A percentile compares a stretch with the other conserved stretches of the same genome.
Conservation (phyloP, 495 filamentous ascomycete genomes). For the Aspergillus bertholletiae region DNA sequence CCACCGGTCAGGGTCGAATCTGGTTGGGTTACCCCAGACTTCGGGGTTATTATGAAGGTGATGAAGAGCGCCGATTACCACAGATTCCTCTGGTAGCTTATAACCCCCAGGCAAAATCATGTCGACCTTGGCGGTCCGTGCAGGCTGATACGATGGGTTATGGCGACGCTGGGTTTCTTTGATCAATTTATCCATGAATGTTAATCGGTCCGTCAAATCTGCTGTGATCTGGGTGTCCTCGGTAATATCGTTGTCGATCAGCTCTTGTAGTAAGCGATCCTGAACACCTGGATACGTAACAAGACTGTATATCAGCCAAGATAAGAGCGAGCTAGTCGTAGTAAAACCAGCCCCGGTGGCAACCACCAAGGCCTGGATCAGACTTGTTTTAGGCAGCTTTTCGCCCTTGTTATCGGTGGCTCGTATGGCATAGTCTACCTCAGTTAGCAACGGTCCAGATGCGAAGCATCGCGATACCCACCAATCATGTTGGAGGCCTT, state of each 20-base stretch:
- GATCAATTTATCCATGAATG: constrained; percentile 51
- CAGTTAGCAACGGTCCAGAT: background rate
- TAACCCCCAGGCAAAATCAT: constrained; percentile 55
- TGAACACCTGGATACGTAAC: constrained; percentile 47
- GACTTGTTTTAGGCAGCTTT: constrained; percentile 38
- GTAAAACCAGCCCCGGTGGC: constrained; percentile 52
- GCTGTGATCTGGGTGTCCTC: constrained; percentile 34
- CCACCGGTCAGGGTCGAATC: constrained; percentile 55
- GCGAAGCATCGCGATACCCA: constrained; percentile 8
- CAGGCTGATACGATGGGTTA: constrained; percentile 54
- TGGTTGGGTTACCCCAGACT: constrained; percentile 47
- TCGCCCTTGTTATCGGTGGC: constrained; percentile 51
- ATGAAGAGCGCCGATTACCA: constrained; percentile 47
- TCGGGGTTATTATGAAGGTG: constrained; percentile 51
- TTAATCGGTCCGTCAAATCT: constrained; percentile 36
- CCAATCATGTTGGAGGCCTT: constrained; percentile 44
- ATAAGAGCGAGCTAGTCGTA: constrained; percentile 48
- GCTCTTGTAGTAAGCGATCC: constrained; percentile 49
- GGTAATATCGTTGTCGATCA: constrained; percentile 45
- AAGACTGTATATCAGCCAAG: constrained; percentile 52
- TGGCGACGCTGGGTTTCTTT: constrained; percentile 56
- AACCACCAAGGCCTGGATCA: constrained; percentile 28
- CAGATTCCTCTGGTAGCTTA: constrained; percentile 38
- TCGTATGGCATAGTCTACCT: constrained; percentile 41
- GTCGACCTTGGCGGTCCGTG: constrained; percentile 47